These are phyloP conservation scores for Pleoardoris graminearum DNA, from an alignment of 2,329 filamentous ascomycete genomes.

Conservation along the genomic window DNA sequence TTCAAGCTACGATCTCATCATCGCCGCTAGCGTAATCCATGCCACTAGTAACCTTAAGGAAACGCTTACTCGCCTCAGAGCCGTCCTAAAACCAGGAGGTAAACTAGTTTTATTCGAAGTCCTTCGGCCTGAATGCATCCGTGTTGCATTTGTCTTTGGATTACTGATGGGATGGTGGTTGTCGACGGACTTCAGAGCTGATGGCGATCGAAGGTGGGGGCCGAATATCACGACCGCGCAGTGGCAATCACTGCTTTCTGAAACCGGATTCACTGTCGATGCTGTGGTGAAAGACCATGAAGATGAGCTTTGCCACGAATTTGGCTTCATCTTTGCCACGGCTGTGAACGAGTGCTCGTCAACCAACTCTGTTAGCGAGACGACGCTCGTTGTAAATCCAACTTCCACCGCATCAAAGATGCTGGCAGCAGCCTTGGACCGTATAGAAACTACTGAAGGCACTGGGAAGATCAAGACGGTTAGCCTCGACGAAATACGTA, in stretches of 20 bases:
- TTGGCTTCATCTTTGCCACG: not conserved
- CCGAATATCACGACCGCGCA: not conserved
- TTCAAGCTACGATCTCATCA: conserved; percentile 4
- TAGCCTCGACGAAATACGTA: not conserved
- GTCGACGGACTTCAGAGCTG: not conserved
- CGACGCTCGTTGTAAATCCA: not conserved
- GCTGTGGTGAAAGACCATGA: not conserved
- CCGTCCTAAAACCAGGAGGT: conserved; percentile 6
- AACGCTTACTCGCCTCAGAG: not conserved
- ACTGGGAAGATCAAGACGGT: not conserved
- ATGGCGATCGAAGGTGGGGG: not conserved
- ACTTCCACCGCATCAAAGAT: not conserved
- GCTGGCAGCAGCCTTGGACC: not conserved
- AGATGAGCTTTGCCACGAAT: not conserved
- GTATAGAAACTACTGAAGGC: not conserved
- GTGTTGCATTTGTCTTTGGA: not conserved
- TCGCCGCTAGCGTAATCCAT: conserved; percentile 5
- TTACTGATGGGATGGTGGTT: not conserved
- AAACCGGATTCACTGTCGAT: not conserved
- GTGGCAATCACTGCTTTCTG: not conserved
- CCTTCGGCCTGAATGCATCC: not conserved
- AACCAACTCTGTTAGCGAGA: not conserved
- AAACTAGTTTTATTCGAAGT: conserved; percentile 7
- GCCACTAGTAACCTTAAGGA: not conserved
- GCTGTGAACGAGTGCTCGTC: not conserved